phyloP scores from a whole-genome alignment of 208 protist species.

The Entamoeba moshkovskii region DNA sequence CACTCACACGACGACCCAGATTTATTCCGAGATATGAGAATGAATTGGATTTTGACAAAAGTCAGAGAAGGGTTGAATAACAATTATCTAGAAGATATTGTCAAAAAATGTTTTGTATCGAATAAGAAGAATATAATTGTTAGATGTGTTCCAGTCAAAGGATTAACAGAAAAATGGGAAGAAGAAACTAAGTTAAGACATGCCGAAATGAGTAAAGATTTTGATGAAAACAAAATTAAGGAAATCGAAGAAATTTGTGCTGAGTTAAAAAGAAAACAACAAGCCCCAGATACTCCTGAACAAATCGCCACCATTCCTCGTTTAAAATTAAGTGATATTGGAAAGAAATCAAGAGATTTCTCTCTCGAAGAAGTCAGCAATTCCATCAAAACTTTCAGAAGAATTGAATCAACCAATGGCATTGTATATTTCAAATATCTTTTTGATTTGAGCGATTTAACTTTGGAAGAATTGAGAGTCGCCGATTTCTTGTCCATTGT shows the following conservation, averaged over 20 bases:
- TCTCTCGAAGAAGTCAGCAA: background rate
- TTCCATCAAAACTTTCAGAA: background rate
- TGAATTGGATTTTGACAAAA: background rate
- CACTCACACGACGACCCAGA: background rate
- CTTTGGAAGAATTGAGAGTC: background rate
- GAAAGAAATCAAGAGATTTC: background rate
- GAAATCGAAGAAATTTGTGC: background rate
- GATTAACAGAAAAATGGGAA: background rate
- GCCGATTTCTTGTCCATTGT: background rate
- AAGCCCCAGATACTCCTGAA: background rate
- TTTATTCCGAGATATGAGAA: background rate
- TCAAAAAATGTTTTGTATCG: background rate
- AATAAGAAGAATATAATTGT: background rate
- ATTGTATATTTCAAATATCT: background rate
- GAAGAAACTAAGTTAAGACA: background rate
- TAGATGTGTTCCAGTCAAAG: background rate
- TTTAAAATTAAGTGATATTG: background rate
- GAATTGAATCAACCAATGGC: background rate
- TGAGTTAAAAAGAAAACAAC: background rate
- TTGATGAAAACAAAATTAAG: background rate
- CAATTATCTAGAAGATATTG: background rate
- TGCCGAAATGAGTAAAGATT: background rate
- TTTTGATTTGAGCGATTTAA: background rate
- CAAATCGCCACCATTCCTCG: background rate
- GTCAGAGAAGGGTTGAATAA: background rate